Conservation (phyloP, 2,329 filamentous ascomycete species). For the Curvularia verruculosa region DNA sequence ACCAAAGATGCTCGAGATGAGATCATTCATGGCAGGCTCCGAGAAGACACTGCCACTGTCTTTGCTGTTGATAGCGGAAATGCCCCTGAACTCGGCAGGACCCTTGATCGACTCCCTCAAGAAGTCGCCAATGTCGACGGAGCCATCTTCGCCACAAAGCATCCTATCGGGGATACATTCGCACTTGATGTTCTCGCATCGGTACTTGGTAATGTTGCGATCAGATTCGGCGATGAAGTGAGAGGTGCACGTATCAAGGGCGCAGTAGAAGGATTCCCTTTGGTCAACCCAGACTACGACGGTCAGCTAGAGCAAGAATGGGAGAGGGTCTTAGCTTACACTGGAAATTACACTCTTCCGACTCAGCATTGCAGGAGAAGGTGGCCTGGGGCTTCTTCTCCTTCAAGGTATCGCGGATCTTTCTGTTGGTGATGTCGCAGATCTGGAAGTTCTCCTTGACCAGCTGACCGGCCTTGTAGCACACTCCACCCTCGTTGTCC, state of each 20-base stretch:
- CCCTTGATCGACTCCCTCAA: constrained; percentile 81
- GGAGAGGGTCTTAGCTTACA: constrained; percentile 63
- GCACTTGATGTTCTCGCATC: constrained; percentile 83
- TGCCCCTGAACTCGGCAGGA: constrained; percentile 81
- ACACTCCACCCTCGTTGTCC: constrained; percentile 79
- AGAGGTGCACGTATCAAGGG: constrained; percentile 80
- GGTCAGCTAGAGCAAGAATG: constrained; percentile 32
- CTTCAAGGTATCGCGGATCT: constrained; percentile 86
- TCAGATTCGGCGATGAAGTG: constrained; percentile 69
- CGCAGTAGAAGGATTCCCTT: constrained; percentile 94
- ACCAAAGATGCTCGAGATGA: constrained; percentile 88
- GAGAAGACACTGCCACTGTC: constrained; percentile 81
- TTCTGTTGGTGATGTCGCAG: constrained; percentile 95
- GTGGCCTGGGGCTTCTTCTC: constrained; percentile 90
- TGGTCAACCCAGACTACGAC: constrained; percentile 87
- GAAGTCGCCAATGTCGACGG: constrained; percentile 91
- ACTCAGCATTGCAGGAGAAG: constrained; percentile 82
- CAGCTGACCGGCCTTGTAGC: constrained; percentile 88
- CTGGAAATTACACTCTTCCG: constrained; percentile 88
- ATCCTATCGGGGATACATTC: constrained; percentile 89
- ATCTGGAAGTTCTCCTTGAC: constrained; percentile 97
- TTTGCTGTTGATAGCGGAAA: constrained; percentile 62
- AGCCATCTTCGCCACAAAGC: constrained; percentile 90
- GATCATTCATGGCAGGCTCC: constrained; percentile 88
- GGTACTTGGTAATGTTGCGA: constrained; percentile 82